phyloP scores from a whole-genome alignment of 768 basidiomycete species.

The Amanita molliuscula region DNA sequence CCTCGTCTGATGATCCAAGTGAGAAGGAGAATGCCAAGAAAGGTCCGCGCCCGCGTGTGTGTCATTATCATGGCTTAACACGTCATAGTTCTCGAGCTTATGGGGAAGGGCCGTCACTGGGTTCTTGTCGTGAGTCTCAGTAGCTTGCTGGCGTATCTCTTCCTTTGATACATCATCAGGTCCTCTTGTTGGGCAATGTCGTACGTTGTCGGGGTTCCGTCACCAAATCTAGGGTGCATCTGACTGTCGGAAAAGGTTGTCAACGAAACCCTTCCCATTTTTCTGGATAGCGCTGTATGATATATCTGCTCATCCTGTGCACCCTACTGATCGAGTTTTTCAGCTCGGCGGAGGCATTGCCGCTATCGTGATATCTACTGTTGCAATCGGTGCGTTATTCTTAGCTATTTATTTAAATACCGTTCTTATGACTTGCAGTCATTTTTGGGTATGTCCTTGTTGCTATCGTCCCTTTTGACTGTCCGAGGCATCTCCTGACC shows the following conservation, averaged over 20 bases:
- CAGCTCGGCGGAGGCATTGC: constrained; percentile 57
- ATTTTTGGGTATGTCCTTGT: constrained; percentile 61
- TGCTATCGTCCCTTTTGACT: neutral
- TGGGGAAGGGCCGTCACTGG: constrained; percentile 77
- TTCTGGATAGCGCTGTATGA: constrained; percentile 65
- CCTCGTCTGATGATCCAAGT: constrained; percentile 63
- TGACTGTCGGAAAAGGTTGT: constrained; percentile 40
- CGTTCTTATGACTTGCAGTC: constrained; percentile 29
- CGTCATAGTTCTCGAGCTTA: constrained; percentile 36
- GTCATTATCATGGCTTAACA: neutral
- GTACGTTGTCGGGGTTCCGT: constrained; percentile 31
- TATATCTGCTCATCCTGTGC: neutral
- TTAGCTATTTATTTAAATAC: neutral
- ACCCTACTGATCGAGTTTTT: neutral
- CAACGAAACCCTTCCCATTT: constrained; percentile 79
- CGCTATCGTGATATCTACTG: constrained; percentile 71
- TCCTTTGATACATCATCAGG: constrained; percentile 27
- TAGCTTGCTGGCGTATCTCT: neutral
- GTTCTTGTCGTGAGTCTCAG: constrained; percentile 70
- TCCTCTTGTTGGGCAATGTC: constrained; percentile 83
- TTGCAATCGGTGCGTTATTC: constrained; percentile 45
- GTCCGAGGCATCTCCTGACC: constrained; percentile 16
- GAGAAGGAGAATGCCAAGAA: constrained; percentile 65
- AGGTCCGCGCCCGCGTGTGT: constrained; percentile 27
- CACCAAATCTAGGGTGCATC: too few relatives aligned